These are phyloP conservation scores for Hyaloscypha hepaticicola DNA, from an alignment of 495 filamentous ascomycete genomes.

Conservation along the genomic window DNA sequence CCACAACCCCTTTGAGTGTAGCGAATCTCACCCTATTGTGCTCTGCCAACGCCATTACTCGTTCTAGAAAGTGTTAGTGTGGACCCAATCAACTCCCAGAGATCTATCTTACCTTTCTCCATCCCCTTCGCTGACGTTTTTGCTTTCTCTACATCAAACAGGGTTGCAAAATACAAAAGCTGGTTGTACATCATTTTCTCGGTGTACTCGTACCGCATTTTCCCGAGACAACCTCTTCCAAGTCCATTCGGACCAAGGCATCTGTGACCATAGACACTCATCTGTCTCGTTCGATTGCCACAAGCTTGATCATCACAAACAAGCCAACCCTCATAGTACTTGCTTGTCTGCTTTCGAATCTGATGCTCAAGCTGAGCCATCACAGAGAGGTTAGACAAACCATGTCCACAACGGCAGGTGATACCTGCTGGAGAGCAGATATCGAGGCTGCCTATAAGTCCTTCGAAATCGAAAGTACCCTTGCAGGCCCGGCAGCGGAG, in stretches of 20 bases:
- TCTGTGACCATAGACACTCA: conserved; percentile 86
- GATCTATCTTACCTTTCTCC: conserved; percentile 35
- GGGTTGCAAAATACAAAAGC: conserved; percentile 76
- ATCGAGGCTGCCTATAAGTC: conserved; percentile 56
- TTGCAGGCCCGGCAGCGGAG: conserved; percentile 84
- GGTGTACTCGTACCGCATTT: conserved; percentile 84
- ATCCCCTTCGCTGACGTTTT: conserved; percentile 47
- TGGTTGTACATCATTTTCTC: conserved; percentile 94
- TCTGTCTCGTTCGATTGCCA: conserved; percentile 83
- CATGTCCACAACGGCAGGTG: conserved; percentile 65
- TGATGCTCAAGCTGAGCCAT: conserved; percentile 84
- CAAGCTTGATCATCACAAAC: conserved; percentile 86
- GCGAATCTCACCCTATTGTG: conserved; percentile 76
- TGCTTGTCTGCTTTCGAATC: conserved; percentile 70
- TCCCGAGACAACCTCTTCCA: conserved; percentile 77
- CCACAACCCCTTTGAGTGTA: conserved; percentile 74
- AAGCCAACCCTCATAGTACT: conserved; percentile 91
- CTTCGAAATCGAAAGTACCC: conserved; percentile 67
- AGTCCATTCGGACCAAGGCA: conserved; percentile 86
- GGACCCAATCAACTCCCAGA: background rate
- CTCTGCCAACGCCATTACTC: conserved; percentile 66
- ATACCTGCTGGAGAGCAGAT: conserved; percentile 72
- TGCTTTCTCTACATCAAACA: conserved; percentile 91
- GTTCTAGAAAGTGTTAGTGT: conserved; percentile 44
- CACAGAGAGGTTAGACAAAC: conserved; percentile 68